These are phyloP conservation scores for Fonsecaea erecta DNA, from an alignment of 2,329 filamentous ascomycete genomes.

Conservation along the genomic window DNA sequence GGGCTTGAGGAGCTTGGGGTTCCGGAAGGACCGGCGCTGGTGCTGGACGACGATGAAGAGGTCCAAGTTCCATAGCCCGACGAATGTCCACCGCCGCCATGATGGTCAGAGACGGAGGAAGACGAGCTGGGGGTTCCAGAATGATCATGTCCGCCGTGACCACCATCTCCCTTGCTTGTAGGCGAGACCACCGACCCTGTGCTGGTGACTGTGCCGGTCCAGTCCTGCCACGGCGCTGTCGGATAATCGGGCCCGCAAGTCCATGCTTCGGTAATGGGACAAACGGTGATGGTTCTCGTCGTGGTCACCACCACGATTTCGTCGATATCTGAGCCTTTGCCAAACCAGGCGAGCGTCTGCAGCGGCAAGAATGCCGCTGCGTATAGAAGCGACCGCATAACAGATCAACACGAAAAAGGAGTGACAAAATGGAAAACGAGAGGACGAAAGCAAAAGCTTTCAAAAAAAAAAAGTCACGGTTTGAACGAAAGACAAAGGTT, in stretches of 20 bases:
- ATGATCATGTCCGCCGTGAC: slow-evolving; percentile 2
- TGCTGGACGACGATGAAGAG: too few species aligned
- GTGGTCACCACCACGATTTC: slow-evolving; percentile 28
- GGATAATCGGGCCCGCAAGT: slow-evolving; percentile 29
- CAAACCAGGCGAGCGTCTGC: slow-evolving; percentile 15
- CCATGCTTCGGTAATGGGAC: slow-evolving; percentile 32
- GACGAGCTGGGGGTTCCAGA: background rate
- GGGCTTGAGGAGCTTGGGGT: background rate
- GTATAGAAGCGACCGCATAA: slow-evolving; percentile 35
- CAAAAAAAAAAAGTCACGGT: slow-evolving; percentile 27
- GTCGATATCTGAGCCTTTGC: slow-evolving; percentile 23
- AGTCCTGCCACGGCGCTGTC: slow-evolving; percentile 13
- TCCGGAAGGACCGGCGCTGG: background rate
- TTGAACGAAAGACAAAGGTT: slow-evolving; percentile 11
- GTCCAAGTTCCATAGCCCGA: background rate
- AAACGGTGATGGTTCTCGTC: slow-evolving; percentile 33
- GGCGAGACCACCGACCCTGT: background rate
- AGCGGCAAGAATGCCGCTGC: slow-evolving; percentile 31
- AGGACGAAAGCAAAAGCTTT: slow-evolving; percentile 38
- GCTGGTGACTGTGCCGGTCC: background rate
- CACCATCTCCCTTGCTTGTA: slow-evolving; percentile 10
- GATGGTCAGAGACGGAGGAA: background rate
- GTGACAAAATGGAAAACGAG: slow-evolving; percentile 34
- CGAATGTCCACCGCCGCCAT: background rate
- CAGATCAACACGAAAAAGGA: slow-evolving; percentile 23